Evolutionary conservation across 345 rosid species (phyloP), one percentile per base, ranked within the genome.

Genomic region (Crucihimalaya himalaica): DNA sequence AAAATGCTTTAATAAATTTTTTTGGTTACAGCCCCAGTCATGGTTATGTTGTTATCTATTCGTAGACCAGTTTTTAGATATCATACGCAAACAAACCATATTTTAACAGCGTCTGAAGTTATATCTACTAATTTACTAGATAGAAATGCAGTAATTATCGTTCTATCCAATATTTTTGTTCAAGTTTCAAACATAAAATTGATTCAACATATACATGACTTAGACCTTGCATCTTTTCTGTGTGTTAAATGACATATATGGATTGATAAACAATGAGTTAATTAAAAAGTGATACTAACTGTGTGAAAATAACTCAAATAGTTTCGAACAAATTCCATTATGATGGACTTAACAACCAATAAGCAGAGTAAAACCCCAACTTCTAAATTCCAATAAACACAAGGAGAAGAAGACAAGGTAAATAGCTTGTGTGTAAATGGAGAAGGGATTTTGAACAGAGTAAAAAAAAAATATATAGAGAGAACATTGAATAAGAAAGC

Each of bases 401-500:
- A 32, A 53, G 63, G 61, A 75, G 48, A 51, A 37, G 48, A 42
- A 37, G 72, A 48, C 78, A 74, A 58, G n/a, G 21, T 58, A 47
- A 27, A 9, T 15, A 37, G 59, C 19, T 10, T 27, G 62, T 66
- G 67, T 50, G 67, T 50, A 58, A 39, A 28, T 67, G 46, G 54
- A 50, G 61, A 39, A 65, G 1, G n/a, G 32, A 14, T 32, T 52
- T 34, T 62, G 27, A 62, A 68, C 61, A 68, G 37, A 59, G 29
- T 35, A 52, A 14, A n/a, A 18, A 9, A 6, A 15, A 6, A 42
- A 8, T 2, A 5, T 29, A 1, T n/a, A 35, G 47, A 56, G 32
- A 74, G 57, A 74, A 74, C 66, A 55, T 63, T 69, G 59, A 54
- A 63, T 70, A 45, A 63, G 43, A 76, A 35, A 69, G 52, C 0